Evolutionary conservation across 768 basidiomycete genomes (phyloP).

Genomic region (Sutorius australiensis): DNA sequence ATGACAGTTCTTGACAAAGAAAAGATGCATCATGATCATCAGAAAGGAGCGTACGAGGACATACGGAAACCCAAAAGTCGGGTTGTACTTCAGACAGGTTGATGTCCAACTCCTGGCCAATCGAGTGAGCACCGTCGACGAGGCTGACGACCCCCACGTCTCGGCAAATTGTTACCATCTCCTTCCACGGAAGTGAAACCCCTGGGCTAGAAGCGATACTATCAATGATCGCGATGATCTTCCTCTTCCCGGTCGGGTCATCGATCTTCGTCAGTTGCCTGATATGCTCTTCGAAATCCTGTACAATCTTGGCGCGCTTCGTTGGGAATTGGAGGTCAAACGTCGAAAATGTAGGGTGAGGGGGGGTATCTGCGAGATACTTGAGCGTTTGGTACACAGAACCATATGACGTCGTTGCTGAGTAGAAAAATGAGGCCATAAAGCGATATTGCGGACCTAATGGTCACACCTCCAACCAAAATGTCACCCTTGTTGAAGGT

Average conservation of each 20-base stretch:
- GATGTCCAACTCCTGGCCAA: conserved; percentile 66
- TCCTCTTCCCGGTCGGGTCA: conserved; percentile 29
- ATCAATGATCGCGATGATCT: conserved; percentile 70
- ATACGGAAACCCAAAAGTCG: conserved; percentile 77
- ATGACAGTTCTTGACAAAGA: conserved; percentile 60
- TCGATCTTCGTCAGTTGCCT: conserved; percentile 24
- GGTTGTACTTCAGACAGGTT: conserved; percentile 53
- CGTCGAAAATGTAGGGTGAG: conserved; percentile 48
- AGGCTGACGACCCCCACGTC: conserved; percentile 61
- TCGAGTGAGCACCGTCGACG: conserved; percentile 78
- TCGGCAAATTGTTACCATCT: conserved; percentile 60
- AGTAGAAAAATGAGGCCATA: not conserved
- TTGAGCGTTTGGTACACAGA: conserved; percentile 50
- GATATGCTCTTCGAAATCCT: conserved; percentile 41
- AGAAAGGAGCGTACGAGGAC: conserved; percentile 16
- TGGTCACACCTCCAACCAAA: conserved; percentile 43
- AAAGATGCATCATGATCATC: not conserved
- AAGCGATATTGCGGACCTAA: not conserved
- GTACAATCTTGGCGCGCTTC: conserved; percentile 53
- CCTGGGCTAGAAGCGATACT: conserved; percentile 62
- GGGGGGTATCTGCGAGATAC: conserved; percentile 51
- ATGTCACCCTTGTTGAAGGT: conserved; percentile 52
- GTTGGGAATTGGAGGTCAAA: conserved; percentile 55
- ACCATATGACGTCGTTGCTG: conserved; percentile 57
- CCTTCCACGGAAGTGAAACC: conserved; percentile 64